Evolutionary conservation across 2,329 filamentous ascomycete species (phyloP).

Genomic region (Trichoderma brevicompactum): DNA sequence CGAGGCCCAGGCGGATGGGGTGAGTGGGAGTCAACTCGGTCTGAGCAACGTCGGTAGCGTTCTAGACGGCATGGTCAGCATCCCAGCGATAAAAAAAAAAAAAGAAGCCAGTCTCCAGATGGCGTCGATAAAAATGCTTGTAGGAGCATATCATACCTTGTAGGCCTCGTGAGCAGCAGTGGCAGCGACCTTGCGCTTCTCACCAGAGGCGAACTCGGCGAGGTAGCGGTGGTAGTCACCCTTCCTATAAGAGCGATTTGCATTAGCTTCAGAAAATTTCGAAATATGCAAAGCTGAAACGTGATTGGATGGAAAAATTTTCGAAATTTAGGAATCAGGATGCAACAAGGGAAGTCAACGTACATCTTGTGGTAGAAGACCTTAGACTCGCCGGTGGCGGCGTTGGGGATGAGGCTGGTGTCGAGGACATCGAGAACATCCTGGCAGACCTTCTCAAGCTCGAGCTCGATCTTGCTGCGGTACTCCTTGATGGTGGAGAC

Average conservation of each 20-base stretch:
- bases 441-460: slow-evolving; percentile 97
- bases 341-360: slow-evolving; percentile 44
- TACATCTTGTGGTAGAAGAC: slow-evolving; percentile 99
- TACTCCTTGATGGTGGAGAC: slow-evolving; percentile 93
- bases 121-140: not conserved
- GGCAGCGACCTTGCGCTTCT: slow-evolving; percentile 88
- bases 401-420: slow-evolving; percentile 91
- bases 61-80: slow-evolving; percentile 56
- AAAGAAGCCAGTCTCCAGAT: not conserved
- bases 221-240: slow-evolving; percentile 96
- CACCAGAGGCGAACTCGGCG: slow-evolving; percentile 88
- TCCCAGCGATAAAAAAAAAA: not conserved
- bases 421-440: slow-evolving; percentile 96
- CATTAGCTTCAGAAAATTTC: slow-evolving; percentile 26
- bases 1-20: slow-evolving; percentile 96
- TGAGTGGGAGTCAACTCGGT: slow-evolving; percentile 96
- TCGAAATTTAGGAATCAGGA: not conserved
- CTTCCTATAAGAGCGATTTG: slow-evolving; percentile 66
- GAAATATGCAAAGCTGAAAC: slow-evolving; percentile 17
- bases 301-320: slow-evolving; percentile 18
- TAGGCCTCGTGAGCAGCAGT: slow-evolving; percentile 92
- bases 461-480: slow-evolving; percentile 96
- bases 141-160: slow-evolving; percentile 74
- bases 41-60: slow-evolving; percentile 96
- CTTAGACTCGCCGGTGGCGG: slow-evolving; percentile 96